phyloP scores from a whole-genome alignment of 2,329 filamentous ascomycete species.

The Plectosphaerella cucumerina region DNA sequence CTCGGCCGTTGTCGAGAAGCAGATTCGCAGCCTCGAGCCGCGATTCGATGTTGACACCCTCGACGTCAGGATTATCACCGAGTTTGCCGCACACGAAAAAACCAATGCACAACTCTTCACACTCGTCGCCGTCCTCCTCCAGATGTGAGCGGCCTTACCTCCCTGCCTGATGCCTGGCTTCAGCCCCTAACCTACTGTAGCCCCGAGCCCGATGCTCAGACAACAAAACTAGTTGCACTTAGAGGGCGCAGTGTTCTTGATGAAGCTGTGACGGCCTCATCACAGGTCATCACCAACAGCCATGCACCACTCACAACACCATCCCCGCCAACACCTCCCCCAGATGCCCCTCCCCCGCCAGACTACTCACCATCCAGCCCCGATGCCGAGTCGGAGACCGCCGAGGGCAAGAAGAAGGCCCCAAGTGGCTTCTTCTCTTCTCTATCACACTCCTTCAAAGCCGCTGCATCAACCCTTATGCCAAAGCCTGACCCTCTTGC shows the following conservation, averaged over 20 bases:
- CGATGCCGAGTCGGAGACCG: too few relatives aligned
- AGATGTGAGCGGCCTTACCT: slow-evolving; percentile 5
- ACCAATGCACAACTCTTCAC: slow-evolving; percentile 19
- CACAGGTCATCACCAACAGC: slow-evolving; percentile 4
- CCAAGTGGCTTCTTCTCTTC: slow-evolving; percentile 18
- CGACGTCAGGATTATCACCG: slow-evolving; percentile 19
- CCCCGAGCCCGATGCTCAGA: slow-evolving; percentile 6
- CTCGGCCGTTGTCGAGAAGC: slow-evolving; percentile 25
- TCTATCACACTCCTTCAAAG: slow-evolving; percentile 28
- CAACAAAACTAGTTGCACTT: slow-evolving; percentile 3
- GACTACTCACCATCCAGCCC: neutral
- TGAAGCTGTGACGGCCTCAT: slow-evolving; percentile 8
- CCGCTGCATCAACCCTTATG: slow-evolving; percentile 24
- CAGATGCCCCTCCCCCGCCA: neutral
- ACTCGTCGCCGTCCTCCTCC: slow-evolving; percentile 2
- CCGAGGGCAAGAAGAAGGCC: slow-evolving; percentile 10
- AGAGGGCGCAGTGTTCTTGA: slow-evolving; percentile 6
- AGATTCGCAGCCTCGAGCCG: slow-evolving; percentile 24
- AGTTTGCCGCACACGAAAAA: slow-evolving; percentile 17
- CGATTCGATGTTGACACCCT: slow-evolving; percentile 15
- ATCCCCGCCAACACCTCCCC: neutral
- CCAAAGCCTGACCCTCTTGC: slow-evolving; percentile 32
- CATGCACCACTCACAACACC: neutral
- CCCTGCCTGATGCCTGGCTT: neutral
- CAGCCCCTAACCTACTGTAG: neutral